These are phyloP conservation scores for Haplosporangium sp. DNA, from an alignment of 371 early-diverging fungal genomes.

Conservation along the genomic window DNA sequence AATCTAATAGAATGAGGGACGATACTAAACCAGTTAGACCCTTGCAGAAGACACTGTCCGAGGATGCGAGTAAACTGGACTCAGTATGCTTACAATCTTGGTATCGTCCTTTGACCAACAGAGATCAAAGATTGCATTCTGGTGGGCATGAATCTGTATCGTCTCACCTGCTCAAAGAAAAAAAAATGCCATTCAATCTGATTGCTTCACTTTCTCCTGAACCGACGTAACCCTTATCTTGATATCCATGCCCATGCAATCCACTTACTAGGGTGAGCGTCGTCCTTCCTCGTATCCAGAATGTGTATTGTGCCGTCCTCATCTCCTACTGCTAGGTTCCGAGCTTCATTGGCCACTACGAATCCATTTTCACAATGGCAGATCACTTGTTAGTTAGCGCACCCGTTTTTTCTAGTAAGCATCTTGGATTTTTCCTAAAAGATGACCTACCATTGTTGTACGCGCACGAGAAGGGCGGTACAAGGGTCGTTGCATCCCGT, in stretches of 20 bases:
- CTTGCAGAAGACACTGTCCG: background rate
- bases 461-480: slow-evolving; percentile 49
- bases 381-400: background rate
- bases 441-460: slow-evolving; percentile 34
- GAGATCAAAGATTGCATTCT: slow-evolving; percentile 52
- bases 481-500: slow-evolving; percentile 46
- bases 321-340: slow-evolving; percentile 52
- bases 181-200: background rate
- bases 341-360: slow-evolving; percentile 41
- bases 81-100: slow-evolving; percentile 26
- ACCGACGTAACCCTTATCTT: background rate
- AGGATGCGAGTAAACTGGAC: too few relatives aligned
- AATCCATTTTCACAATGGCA: background rate
- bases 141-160: slow-evolving; percentile 31
- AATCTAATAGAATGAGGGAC: slow-evolving; percentile 15
- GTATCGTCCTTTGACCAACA: slow-evolving; percentile 49
- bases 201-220: background rate
- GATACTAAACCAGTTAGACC: background rate
- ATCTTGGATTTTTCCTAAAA: background rate
- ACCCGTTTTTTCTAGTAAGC: background rate
- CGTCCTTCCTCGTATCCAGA: slow-evolving; percentile 34
- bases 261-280: slow-evolving; percentile 31
- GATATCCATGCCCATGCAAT: background rate
- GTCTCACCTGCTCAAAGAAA: slow-evolving; percentile 5
- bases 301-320: slow-evolving; percentile 54